Base-by-base conservation (phyloP, 495 filamentous ascomycete genomes). In the Lichina pygmaea region DNA sequence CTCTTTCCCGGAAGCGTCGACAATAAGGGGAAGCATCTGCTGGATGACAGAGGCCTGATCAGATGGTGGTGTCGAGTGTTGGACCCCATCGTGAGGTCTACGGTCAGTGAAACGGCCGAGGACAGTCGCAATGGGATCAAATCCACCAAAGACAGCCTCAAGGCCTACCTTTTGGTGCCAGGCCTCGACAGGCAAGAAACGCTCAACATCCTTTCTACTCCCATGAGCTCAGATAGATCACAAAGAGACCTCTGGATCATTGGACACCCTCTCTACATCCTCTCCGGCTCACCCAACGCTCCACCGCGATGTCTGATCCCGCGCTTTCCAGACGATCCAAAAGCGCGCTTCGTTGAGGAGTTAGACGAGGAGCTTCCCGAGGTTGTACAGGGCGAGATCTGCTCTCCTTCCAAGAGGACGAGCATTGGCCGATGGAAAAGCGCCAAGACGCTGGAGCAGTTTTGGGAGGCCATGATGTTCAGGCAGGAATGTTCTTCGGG, bases 401-500 rank as follows among this genome's bases (percentile, higher is more conserved):
- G 61, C 44, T 60, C 54, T 15, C 54, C 55, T 12, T 42, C 38
- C 3, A 59, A 56, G 33, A 51, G 59, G n/a, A 49, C 62, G 6
- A 55, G 57, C 15, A 65, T 66, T 11, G 82, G 78, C 0, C 62
- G 70, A 44, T 99, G 89, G 89, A 77, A 71, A 52, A 84, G 76
- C 51, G 76, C 93, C 13, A 72, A 63, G 51, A 78, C 76, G 0
- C 58, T 95, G 33, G 83, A 86, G 33, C 76, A 86, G 51, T 99
- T 99, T 58, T 99, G 89, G 89, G 89, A 99, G 46, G 77, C 89
- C 72, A 95, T 99, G 89, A 77, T 84, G 11, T 94, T 82, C 54
- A 66, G 89, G 32, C 89, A 95, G 56, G 89, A 99, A 57, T 99
- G 89, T 55, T 86, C 85, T 24, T 77, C 82, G 11, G 89, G 89